A percentile compares a stretch with the other conserved stretches of the same genome.
Evolutionary conservation across 108 stramenopile genomes (phyloP).

Genomic region (Nitzschia sp.): DNA sequence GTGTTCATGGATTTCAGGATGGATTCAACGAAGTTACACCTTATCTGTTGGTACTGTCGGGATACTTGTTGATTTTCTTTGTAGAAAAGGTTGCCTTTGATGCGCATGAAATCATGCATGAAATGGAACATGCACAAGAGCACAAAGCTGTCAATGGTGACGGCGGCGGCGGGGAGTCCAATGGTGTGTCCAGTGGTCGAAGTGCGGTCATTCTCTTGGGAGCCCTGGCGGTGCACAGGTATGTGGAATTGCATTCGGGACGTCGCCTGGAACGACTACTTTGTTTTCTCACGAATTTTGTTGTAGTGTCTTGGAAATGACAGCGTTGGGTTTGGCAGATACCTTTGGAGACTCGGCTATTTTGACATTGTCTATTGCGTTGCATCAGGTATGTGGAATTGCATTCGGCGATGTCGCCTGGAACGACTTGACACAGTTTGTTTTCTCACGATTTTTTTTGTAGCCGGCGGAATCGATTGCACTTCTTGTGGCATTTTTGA

Average conservation of each 20-base stretch:
- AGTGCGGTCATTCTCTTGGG: slow-evolving; percentile 93
- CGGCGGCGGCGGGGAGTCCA: slow-evolving; percentile 15
- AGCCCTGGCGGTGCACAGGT: slow-evolving; percentile 92
- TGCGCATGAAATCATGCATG: slow-evolving; percentile 86
- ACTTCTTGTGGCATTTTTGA: slow-evolving; percentile 94
- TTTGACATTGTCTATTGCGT: slow-evolving; percentile 90
- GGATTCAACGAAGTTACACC: slow-evolving; percentile 78
- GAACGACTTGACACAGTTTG: background rate
- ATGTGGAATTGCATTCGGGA: no score
- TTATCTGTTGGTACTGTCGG: slow-evolving; percentile 79
- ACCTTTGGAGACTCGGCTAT: slow-evolving; percentile 84
- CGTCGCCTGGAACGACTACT: no score
- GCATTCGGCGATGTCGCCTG: background rate
- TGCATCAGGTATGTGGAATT: slow-evolving; percentile 77
- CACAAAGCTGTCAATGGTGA: slow-evolving; percentile 7
- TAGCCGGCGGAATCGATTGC: slow-evolving; percentile 97
- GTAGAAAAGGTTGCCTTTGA: slow-evolving; percentile 97
- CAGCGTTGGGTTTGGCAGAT: slow-evolving; percentile 88
- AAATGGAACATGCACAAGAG: slow-evolving; percentile 60
- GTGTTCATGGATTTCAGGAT: slow-evolving; percentile 87
- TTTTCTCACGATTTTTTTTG: background rate
- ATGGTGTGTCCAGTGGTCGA: slow-evolving; percentile 58
- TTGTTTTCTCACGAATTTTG: no score
- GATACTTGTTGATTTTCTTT: slow-evolving; percentile 95
- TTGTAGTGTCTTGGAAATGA: slow-evolving; percentile 95